Conservation (phyloP, 192 early-diverging fungal genomes). For the Umbelopsis sp. region DNA sequence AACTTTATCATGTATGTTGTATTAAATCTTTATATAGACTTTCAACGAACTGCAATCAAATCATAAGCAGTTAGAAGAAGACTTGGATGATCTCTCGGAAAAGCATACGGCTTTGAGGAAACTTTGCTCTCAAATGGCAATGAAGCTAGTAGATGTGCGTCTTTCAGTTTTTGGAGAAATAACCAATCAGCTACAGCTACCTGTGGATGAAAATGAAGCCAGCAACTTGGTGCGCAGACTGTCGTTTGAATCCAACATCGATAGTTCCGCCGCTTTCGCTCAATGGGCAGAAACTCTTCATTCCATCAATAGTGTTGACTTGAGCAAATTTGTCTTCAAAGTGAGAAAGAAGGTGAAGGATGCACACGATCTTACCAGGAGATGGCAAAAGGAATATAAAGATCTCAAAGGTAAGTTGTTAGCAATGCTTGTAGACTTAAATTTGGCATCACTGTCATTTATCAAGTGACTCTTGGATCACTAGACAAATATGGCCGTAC, state of each 20-base stretch:
- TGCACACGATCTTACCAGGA: slow-evolving; percentile 25
- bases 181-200: slow-evolving; percentile 33
- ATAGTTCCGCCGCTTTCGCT: slow-evolving; percentile 20
- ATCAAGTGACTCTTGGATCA: not conserved
- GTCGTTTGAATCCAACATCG: slow-evolving; percentile 23
- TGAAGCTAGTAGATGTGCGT: slow-evolving; percentile 30
- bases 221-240: slow-evolving; percentile 15
- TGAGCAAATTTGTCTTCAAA: slow-evolving; percentile 28
- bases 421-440: not conserved
- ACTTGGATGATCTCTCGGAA: slow-evolving; percentile 22
- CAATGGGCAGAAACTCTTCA: slow-evolving; percentile 29
- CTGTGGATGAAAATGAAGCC: slow-evolving; percentile 31
- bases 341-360: slow-evolving; percentile 34
- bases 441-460: not conserved
- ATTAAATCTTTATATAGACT: not conserved
- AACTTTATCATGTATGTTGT: no score
- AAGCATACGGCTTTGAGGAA: slow-evolving; percentile 17
- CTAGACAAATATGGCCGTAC: slow-evolving; percentile 54
- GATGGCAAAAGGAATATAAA: slow-evolving; percentile 40
- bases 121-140: slow-evolving; percentile 28
- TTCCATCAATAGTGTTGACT: slow-evolving; percentile 24
- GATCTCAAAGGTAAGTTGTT: slow-evolving; percentile 33
- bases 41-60: slow-evolving; percentile 12
- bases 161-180: slow-evolving; percentile 28
- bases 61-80: slow-evolving; percentile 11